Conservation (phyloP, 2,329 filamentous ascomycete species). For the Xylariomycetidae sp. region DNA sequence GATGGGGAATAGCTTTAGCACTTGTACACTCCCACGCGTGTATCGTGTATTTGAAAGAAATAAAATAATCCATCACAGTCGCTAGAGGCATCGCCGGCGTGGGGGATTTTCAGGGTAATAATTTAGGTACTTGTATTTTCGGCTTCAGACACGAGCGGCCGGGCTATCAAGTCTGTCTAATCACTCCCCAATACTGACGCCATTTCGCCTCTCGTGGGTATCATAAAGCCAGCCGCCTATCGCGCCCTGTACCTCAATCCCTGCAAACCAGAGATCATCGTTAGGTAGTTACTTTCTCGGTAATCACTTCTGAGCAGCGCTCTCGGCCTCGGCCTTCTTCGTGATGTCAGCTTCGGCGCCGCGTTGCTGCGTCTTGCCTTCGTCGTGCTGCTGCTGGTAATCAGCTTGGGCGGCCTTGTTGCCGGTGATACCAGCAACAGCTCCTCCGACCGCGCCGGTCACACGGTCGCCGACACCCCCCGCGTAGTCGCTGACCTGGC, state of each 20-base stretch:
- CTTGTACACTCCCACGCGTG: too few relatives aligned
- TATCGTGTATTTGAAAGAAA: too few relatives aligned
- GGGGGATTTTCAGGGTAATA: too few relatives aligned
- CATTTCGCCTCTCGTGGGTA: slow-evolving; percentile 12
- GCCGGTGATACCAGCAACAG: slow-evolving; percentile 68
- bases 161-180: too few relatives aligned
- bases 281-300: too few relatives aligned
- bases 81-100: too few relatives aligned
- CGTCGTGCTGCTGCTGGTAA: slow-evolving; percentile 67
- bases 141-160: too few relatives aligned
- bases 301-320: slow-evolving; percentile 14
- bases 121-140: slow-evolving; percentile 8
- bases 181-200: too few relatives aligned
- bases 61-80: too few relatives aligned
- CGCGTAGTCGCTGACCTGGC: slow-evolving; percentile 72
- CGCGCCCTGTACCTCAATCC: not conserved
- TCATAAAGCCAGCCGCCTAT: slow-evolving; percentile 10
- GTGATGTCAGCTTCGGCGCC: slow-evolving; percentile 77
- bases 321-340: slow-evolving; percentile 58
- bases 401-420: slow-evolving; percentile 60
- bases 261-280: too few relatives aligned
- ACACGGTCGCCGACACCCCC: slow-evolving; percentile 64
- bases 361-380: slow-evolving; percentile 79
- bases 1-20: too few relatives aligned
- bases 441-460: slow-evolving; percentile 65